These are phyloP conservation scores for Ajuga reptans DNA, from an alignment of 305 asterid genomes.

Conservation along the genomic window DNA sequence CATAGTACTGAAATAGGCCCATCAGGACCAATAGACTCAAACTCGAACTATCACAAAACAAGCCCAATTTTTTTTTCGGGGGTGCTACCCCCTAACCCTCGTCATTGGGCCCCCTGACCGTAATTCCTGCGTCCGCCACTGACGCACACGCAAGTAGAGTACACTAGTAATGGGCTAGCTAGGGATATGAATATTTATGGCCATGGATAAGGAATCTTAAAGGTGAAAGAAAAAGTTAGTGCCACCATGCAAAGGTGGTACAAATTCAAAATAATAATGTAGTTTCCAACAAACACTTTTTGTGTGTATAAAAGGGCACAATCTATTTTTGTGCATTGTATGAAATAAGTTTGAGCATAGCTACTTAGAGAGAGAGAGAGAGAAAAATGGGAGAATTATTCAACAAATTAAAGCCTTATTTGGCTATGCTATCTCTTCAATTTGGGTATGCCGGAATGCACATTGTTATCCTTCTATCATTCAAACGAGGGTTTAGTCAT, in stretches of 20 bases:
- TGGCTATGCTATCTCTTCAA: slow-evolving; percentile 76
- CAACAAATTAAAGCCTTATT: slow-evolving; percentile 50
- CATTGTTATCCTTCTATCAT: slow-evolving; percentile 57
- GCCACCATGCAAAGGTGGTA: slow-evolving; percentile 29
- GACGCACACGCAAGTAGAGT: not conserved
- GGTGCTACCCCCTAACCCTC: too few species aligned
- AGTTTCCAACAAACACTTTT: slow-evolving; percentile 21
- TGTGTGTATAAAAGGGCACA: slow-evolving; percentile 47
- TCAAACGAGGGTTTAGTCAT: slow-evolving; percentile 73
- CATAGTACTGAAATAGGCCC: too few species aligned
- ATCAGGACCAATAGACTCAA: too few species aligned
- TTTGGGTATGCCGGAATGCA: slow-evolving; percentile 94
- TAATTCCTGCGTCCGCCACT: too few species aligned
- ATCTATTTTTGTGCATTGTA: slow-evolving; percentile 20
- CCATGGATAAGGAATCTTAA: slow-evolving; percentile 40
- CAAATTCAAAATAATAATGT: slow-evolving; percentile 23
- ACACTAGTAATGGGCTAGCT: not conserved
- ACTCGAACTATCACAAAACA: too few species aligned
- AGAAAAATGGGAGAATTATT: slow-evolving; percentile 20
- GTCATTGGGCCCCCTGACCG: too few species aligned
- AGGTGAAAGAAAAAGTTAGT: slow-evolving; percentile 28
- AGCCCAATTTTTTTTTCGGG: too few species aligned
- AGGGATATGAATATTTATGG: not conserved
- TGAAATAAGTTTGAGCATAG: not conserved
- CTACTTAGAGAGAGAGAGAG: slow-evolving; percentile 4